Evolutionary conservation across 805 yeast species (phyloP), one percentile per base, ranked within the genome.

Genomic region (Phaffomyces antillensis): DNA sequence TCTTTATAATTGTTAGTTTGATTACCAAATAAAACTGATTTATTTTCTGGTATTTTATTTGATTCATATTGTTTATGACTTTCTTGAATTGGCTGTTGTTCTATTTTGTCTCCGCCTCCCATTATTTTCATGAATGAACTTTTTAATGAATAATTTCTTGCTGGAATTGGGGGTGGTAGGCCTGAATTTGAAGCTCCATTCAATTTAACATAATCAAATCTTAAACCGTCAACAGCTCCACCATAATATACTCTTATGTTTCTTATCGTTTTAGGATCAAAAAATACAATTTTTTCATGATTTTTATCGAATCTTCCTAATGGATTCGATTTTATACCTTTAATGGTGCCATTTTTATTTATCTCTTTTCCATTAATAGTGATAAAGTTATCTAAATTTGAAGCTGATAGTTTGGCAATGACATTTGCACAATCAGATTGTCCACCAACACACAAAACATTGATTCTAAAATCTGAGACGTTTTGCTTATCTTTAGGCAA

Each of bases 191-290:
- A 11, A 13, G 55, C 58, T n/a, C 49, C 51, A 36, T 37, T 36
- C 12, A 33, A 18, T 28, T 41, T 44, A 17, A 37, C 28, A 24
- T 49, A 34, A 30, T 52, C 54, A 20, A 89, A 72, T 45, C 79
- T 77, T 15, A 91, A 54, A 6, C 98, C 98, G 63, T 90, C 96
- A 18, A 93, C 63, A 0, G 95, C 95, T 20, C 65, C 60, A 2
- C 96, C 96, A 52, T 81, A 78, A 51, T 77, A 83, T 0, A 89
- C 73, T 45, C 87, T 72, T 1, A 89, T 73, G 40, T 69, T 70
- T n/a, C 58, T 61, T 3, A 85, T 66, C 8, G 57, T 54, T 13
- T 51, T 50, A 15, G 72, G 61, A 52, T 70, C 67, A 47, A 71
- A 66, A 5, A 67, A 63, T 7, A 60, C 58, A 7, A 61, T 39